A percentile compares a stretch with the other conserved stretches of the same genome.
These are phyloP conservation scores for Aspergillus avenaceus DNA, from an alignment of 495 filamentous ascomycete species.

Conservation along the genomic window DNA sequence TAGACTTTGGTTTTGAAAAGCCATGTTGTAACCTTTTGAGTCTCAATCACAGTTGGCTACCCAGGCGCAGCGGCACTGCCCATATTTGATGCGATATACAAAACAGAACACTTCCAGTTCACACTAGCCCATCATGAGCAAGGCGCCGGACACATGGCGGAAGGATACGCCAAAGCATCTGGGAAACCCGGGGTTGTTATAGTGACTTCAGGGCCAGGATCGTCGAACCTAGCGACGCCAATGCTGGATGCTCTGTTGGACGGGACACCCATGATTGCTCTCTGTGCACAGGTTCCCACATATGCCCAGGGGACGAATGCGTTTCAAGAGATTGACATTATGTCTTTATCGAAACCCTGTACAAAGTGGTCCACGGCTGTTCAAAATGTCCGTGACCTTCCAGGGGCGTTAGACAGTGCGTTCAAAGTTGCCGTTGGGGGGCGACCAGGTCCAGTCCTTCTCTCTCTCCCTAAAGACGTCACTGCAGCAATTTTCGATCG, in stretches of 20 bases:
- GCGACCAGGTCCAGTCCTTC: conserved; percentile 57
- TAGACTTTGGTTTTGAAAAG: no score
- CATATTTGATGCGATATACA: neutral
- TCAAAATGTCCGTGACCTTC: conserved; percentile 58
- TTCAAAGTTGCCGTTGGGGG: conserved; percentile 61
- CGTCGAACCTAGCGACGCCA: conserved; percentile 59
- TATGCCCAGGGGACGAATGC: conserved; percentile 55
- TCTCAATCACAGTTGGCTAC: neutral
- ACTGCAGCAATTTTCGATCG: conserved; percentile 46
- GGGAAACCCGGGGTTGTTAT: conserved; percentile 61
- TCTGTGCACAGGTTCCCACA: conserved; percentile 54
- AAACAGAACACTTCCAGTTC: conserved; percentile 45
- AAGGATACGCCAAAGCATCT: conserved; percentile 60
- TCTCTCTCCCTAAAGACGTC: conserved; percentile 60
- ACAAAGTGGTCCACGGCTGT: conserved; percentile 66
- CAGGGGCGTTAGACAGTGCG: conserved; percentile 58
- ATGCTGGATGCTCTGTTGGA: conserved; percentile 62
- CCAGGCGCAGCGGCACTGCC: conserved; percentile 1
- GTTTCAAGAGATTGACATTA: conserved; percentile 61
- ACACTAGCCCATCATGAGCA: conserved; percentile 61
- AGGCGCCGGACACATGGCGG: conserved; percentile 63
- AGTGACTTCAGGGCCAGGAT: conserved; percentile 60
- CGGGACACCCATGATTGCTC: conserved; percentile 61
- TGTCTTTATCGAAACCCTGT: conserved; percentile 57
- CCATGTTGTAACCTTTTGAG: no score